These are phyloP conservation scores for Hortiboletus campestris DNA, from an alignment of 768 basidiomycete species.

Conservation along the genomic window DNA sequence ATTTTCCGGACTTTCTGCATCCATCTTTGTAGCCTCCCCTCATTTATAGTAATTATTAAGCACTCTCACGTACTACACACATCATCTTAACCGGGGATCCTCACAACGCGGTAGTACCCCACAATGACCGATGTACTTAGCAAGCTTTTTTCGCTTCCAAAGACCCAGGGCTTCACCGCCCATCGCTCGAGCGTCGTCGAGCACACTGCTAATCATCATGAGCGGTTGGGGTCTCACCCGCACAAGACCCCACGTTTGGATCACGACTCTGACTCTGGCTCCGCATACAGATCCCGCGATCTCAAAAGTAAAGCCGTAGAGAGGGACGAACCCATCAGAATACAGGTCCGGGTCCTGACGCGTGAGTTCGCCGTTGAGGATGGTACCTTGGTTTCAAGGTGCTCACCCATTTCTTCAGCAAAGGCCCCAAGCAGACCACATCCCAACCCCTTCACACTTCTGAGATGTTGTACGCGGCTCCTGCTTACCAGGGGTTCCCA, in stretches of 20 bases:
- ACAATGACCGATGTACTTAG: conserved; percentile 38
- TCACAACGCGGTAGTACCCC: neutral
- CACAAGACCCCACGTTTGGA: conserved; percentile 68
- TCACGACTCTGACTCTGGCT: conserved; percentile 64
- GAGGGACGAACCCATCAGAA: conserved; percentile 40
- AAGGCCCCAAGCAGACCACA: conserved; percentile 5
- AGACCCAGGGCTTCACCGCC: conserved; percentile 48
- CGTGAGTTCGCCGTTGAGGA: conserved; percentile 26
- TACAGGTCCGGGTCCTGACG: conserved; percentile 46
- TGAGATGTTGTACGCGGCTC: conserved; percentile 38
- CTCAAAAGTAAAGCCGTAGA: conserved; percentile 24
- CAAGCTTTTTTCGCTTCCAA: conserved; percentile 46
- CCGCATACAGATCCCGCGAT: conserved; percentile 55
- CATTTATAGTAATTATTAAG: no score
- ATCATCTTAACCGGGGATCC: neutral
- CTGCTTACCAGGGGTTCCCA: conserved; percentile 39
- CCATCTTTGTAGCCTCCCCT: neutral
- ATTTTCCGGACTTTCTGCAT: neutral
- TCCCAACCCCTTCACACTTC: conserved; percentile 26
- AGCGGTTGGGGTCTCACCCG: conserved; percentile 56
- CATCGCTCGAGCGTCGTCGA: conserved; percentile 39
- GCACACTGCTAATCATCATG: conserved; percentile 25
- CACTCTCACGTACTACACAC: neutral
- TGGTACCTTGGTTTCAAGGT: neutral
- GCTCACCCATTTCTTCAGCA: conserved; percentile 7